Conservation (phyloP, 768 basidiomycete genomes). For the Clavulina sp. region DNA sequence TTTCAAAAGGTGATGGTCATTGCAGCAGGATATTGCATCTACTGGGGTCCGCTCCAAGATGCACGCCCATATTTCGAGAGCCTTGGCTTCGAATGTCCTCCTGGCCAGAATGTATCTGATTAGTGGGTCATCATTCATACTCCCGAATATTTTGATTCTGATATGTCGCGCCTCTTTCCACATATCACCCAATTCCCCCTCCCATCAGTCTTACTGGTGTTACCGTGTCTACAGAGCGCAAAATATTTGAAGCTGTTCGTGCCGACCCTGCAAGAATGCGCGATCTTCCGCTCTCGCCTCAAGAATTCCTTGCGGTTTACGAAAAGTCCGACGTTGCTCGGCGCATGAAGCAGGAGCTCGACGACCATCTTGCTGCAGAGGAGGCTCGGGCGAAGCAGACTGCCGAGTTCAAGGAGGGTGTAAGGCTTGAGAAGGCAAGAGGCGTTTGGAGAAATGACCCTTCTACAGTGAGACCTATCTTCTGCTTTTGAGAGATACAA, state of each 20-base stretch:
- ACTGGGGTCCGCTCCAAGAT: conserved; percentile 47
- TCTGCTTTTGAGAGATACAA: too few species aligned
- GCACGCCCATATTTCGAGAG: conserved; percentile 60
- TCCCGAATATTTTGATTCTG: too few species aligned
- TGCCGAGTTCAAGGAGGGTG: not conserved
- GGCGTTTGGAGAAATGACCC: not conserved
- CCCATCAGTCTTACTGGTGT: conserved; percentile 46
- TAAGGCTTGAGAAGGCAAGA: not conserved
- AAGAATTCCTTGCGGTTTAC: too few species aligned
- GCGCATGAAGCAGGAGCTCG: too few species aligned
- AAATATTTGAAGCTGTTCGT: not conserved
- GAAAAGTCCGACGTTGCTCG: too few species aligned
- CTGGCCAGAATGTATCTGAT: conserved; percentile 76
- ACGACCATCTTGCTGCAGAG: too few species aligned
- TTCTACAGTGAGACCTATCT: too few species aligned
- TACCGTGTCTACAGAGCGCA: conserved; percentile 15
- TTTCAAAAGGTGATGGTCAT: conserved; percentile 69
- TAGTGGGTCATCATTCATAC: too few species aligned
- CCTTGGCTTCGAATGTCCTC: conserved; percentile 52
- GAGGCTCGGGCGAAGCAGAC: not conserved
- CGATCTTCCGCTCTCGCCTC: not conserved
- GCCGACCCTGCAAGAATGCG: not conserved
- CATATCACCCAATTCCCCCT: too few species aligned
- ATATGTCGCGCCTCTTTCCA: too few species aligned
- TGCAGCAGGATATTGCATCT: conserved; percentile 55